Evolutionary conservation across 2,329 filamentous ascomycete species (phyloP).

Genomic region (Sarocladium kiliense): DNA sequence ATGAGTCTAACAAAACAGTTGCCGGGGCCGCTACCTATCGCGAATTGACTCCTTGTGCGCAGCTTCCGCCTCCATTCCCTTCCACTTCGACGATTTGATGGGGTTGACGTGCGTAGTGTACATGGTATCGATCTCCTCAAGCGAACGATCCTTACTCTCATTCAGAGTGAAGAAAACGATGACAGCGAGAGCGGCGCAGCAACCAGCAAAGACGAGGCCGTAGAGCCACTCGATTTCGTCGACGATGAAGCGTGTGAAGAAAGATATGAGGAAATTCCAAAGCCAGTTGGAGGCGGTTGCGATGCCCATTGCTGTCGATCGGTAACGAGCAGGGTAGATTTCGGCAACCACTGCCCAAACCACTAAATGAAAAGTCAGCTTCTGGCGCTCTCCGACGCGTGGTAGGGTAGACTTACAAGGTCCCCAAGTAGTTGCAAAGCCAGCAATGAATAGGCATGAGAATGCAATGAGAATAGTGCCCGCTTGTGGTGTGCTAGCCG

Average conservation of each 20-base stretch:
- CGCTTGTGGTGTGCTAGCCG: conserved; percentile 39
- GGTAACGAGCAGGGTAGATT: conserved; percentile 56
- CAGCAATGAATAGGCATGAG: conserved; percentile 63
- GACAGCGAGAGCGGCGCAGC: conserved; percentile 55
- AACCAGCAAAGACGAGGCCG: conserved; percentile 67
- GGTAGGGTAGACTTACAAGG: conserved; percentile 30
- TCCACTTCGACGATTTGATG: conserved; percentile 30
- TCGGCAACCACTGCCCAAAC: conserved; percentile 63
- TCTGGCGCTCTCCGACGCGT: no score
- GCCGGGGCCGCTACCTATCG: not conserved
- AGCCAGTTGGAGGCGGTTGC: conserved; percentile 56
- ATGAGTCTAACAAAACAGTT: no score
- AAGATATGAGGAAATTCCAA: conserved; percentile 58
- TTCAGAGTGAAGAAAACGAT: conserved; percentile 74
- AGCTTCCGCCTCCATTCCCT: conserved; percentile 3
- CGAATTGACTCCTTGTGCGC: conserved; percentile 3
- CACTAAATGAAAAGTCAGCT: no score
- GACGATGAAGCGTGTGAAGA: conserved; percentile 68
- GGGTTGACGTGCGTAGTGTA: conserved; percentile 52
- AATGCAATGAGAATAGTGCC: conserved; percentile 62
- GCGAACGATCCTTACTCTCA: conserved; percentile 64
- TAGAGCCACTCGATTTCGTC: conserved; percentile 63
- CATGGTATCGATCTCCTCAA: conserved; percentile 77
- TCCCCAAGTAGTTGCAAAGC: conserved; percentile 65
- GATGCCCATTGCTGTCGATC: conserved; percentile 49